Evolutionary conservation across 441 rosid species (phyloP), one percentile per base, ranked within the genome.

Genomic region (Capsella rubella): DNA sequence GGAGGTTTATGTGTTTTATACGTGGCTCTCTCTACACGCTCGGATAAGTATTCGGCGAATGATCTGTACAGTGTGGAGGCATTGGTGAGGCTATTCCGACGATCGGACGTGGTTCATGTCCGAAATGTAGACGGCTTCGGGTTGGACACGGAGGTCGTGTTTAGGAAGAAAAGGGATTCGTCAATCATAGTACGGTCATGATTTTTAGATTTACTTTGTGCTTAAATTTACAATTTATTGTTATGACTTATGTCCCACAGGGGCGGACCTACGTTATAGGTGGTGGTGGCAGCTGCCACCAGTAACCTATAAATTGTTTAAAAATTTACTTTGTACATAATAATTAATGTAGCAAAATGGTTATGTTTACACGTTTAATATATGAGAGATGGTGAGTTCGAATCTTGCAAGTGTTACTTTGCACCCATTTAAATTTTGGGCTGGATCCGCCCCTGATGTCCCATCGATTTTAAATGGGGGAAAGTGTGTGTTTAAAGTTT

Each of bases 31-130:
- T 64, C 79, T n/a, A 80, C 70, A 65, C 83, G 87, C 12, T 59
- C 87, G 8, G 98, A 93, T 69, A 89, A 87, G 79, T 93, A 90
- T 77, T 93, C 98, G 56, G 97, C 97, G 1, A 93, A 93, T 52
- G 98, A 93, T 71, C 60, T 93, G 67, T 85, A 55, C 35, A 89
- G 88, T 59, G 79, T 83, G 18, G 57, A 79, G 28, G 86, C 91
- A 55, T 80, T 91, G 79, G 74, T 87, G 58, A 70, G 65, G 45
- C 25, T 93, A 74, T 89, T 93, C 67, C 76, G 40, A 73, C 63
- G 67, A 50, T 93, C 96, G 52, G 85, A 91, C 39, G 46, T 91
- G 52, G 86, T 93, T 46, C 74, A 75, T n/a, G 80, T 82, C 12
- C 76, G 92, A 68, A 87, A 81, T 72, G 86, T 93, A 14, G 95